Evolutionary conservation across 1,284 basidiomycete species (phyloP).

Genomic region (Cerioporus squamosus): DNA sequence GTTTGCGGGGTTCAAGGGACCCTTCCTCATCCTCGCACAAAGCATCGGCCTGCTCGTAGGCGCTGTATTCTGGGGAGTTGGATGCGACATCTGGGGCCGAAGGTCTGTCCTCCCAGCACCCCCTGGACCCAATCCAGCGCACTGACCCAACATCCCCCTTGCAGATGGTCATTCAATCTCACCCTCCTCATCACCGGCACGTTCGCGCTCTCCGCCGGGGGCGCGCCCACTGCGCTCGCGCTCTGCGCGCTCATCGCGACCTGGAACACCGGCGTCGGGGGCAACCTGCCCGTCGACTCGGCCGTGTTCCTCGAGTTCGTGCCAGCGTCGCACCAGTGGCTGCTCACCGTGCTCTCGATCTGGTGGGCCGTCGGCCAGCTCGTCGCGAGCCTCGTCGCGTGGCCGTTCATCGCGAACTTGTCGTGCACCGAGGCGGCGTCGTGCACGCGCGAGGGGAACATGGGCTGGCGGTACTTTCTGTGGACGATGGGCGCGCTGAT

Average conservation of each 20-base stretch:
- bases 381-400: slow-evolving; percentile 62
- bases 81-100: slow-evolving; percentile 64
- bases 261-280: slow-evolving; percentile 69
- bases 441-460: slow-evolving; percentile 52
- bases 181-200: slow-evolving; percentile 74
- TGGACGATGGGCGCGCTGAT: slow-evolving; percentile 66
- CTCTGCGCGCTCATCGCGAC: slow-evolving; percentile 58
- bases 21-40: slow-evolving; percentile 58
- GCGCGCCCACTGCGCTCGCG: slow-evolving; percentile 54
- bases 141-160: neutral
- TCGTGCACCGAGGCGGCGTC: slow-evolving; percentile 51
- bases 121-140: no score
- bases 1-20: slow-evolving; percentile 53
- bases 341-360: slow-evolving; percentile 64
- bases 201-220: slow-evolving; percentile 67
- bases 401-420: slow-evolving; percentile 68
- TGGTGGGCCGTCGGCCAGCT: slow-evolving; percentile 73
- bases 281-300: slow-evolving; percentile 79
- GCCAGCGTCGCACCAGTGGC: slow-evolving; percentile 63
- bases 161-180: slow-evolving; percentile 73
- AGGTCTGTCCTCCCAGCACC: no score
- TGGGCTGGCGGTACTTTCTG: slow-evolving; percentile 78
- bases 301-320: slow-evolving; percentile 75
- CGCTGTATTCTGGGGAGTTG: slow-evolving; percentile 66
- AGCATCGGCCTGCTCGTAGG: slow-evolving; percentile 71